Evolutionary conservation across 176 grass and related monocot genomes (phyloP).

Genomic region (Cocos nucifera): DNA sequence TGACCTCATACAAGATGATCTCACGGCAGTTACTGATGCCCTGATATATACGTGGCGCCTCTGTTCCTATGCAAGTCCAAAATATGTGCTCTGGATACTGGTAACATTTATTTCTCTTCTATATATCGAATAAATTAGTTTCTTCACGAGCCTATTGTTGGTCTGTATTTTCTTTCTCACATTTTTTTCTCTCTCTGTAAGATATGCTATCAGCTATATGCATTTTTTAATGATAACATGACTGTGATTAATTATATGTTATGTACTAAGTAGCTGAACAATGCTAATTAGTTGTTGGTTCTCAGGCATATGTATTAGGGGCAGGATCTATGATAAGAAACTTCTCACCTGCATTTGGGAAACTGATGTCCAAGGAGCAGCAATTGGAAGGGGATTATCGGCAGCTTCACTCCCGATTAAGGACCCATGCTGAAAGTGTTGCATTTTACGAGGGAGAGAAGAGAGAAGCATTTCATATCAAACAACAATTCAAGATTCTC

Average conservation of each 20-base stretch:
- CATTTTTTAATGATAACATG: too few species aligned
- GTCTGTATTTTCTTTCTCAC: constrained; percentile 3
- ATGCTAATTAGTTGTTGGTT: constrained; percentile 22
- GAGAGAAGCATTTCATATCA: constrained; percentile 81
- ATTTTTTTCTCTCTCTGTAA: not conserved
- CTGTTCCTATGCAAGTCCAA: constrained; percentile 98
- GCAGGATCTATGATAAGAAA: constrained; percentile 77
- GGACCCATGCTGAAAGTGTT: constrained; percentile 96
- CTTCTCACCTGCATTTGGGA: constrained; percentile 93
- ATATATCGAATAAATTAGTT: constrained; percentile 4
- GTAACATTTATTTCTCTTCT: constrained; percentile 28
- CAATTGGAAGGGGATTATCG: constrained; percentile 97
- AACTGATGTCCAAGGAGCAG: constrained; percentile 88
- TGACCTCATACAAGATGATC: constrained; percentile 95
- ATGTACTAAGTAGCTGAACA: not conserved
- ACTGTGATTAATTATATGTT: constrained; percentile 3
- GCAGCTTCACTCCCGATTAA: constrained; percentile 88
- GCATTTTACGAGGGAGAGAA: constrained; percentile 96
- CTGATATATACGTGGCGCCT: constrained; percentile 93
- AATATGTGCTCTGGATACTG: constrained; percentile 96
- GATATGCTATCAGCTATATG: too few species aligned
- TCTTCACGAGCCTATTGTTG: not conserved
- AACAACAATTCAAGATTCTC: constrained; percentile 68
- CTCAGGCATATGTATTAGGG: constrained; percentile 91
- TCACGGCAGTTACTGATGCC: constrained; percentile 85